Evolutionary conservation across 1,284 basidiomycete genomes (phyloP).

Genomic region (Veloporphyrellus conicus): DNA sequence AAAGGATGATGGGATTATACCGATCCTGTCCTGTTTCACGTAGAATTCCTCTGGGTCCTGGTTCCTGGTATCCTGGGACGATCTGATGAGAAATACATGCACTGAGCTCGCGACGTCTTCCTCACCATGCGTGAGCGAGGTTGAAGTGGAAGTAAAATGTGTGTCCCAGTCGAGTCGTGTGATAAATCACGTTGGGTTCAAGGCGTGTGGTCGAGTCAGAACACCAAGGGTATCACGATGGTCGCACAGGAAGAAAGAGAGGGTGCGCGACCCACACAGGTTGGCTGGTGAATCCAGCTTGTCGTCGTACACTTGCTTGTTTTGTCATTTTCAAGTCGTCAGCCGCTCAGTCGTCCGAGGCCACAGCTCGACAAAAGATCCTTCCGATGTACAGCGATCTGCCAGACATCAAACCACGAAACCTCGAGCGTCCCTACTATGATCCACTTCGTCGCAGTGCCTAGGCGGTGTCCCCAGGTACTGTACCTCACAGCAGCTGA

Average conservation of each 20-base stretch:
- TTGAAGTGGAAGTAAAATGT: slow-evolving; percentile 1
- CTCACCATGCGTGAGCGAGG: slow-evolving; percentile 21
- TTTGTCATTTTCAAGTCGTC: slow-evolving; percentile 33
- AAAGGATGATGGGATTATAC: slow-evolving; percentile 43
- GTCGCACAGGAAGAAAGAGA: slow-evolving; percentile 4
- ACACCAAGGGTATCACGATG: slow-evolving; percentile 3
- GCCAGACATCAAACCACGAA: neutral
- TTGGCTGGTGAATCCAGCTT: slow-evolving; percentile 4
- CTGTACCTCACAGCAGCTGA: too few species aligned
- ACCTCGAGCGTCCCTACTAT: neutral
- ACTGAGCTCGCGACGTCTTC: neutral
- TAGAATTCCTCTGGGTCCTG: slow-evolving; percentile 94
- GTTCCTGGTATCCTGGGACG: slow-evolving; percentile 55
- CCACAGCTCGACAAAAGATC: slow-evolving; percentile 8
- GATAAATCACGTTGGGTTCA: slow-evolving; percentile 11
- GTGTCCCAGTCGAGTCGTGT: slow-evolving; percentile 18
- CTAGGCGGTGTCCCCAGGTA: too few species aligned
- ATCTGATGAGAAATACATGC: slow-evolving; percentile 9
- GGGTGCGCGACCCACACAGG: neutral
- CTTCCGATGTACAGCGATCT: neutral
- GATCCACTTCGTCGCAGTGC: neutral
- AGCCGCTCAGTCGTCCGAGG: slow-evolving; percentile 16
- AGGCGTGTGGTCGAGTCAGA: neutral
- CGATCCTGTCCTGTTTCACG: slow-evolving; percentile 94
- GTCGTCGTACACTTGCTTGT: slow-evolving; percentile 23